Percentiles rank a stretch among this genome's conserved stretches.
Evolutionary conservation across 495 filamentous ascomycete genomes (phyloP).

Genomic region (Podospora sp.): DNA sequence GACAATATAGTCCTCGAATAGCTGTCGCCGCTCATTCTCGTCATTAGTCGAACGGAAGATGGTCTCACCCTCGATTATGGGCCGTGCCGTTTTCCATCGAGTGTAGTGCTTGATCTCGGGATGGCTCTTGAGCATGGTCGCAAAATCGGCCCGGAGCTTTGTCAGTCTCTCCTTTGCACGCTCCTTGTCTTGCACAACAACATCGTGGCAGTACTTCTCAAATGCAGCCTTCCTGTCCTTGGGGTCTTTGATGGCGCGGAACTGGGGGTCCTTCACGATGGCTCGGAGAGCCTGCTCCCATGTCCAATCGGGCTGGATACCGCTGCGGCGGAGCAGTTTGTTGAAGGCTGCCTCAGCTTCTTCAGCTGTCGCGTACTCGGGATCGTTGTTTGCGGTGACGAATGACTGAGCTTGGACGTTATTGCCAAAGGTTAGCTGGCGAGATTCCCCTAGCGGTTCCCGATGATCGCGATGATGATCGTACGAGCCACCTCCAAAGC

Average conservation of each 20-base stretch:
- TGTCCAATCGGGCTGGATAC: conserved; percentile 85
- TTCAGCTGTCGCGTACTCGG: conserved; percentile 81
- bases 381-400: conserved; percentile 67
- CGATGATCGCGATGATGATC: conserved; percentile 41
- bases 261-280: conserved; percentile 92
- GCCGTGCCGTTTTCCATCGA: conserved; percentile 93
- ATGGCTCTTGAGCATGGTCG: conserved; percentile 92
- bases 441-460: conserved; percentile 64
- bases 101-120: conserved; percentile 98
- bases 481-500: conserved; percentile 32
- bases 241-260: conserved; percentile 90
- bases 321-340: conserved; percentile 82
- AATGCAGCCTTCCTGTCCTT: conserved; percentile 90
- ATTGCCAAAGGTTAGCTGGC: conserved; percentile 70
- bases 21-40: conserved; percentile 84
- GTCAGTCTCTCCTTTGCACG: conserved; percentile 91
- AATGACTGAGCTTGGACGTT: conserved; percentile 64
- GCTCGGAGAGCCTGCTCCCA: conserved; percentile 90
- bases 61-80: conserved; percentile 92
- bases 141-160: conserved; percentile 92
- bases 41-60: conserved; percentile 90
- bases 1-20: conserved; percentile 92
- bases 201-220: conserved; percentile 91
- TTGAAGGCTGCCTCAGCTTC: conserved; percentile 94
- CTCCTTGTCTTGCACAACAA: conserved; percentile 91